Evolutionary conservation across 2,329 filamentous ascomycete genomes (phyloP).

Genomic region (Ophiosphaerella korrae): DNA sequence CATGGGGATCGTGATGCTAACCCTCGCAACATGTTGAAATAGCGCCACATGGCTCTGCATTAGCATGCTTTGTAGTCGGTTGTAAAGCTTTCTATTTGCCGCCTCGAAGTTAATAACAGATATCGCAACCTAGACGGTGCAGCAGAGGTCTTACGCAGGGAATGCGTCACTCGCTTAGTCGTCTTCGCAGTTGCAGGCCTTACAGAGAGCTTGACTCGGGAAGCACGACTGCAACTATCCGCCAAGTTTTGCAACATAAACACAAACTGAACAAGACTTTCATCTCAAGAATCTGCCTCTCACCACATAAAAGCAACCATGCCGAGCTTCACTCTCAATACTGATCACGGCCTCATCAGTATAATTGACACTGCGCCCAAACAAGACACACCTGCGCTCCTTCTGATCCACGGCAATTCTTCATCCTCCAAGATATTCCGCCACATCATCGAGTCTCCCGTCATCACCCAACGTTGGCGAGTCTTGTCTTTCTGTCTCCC

Average conservation of each 20-base stretch:
- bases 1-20: too few species aligned
- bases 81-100: background rate
- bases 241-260: background rate
- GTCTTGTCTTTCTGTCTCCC: conserved; percentile 42
- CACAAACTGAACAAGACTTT: background rate
- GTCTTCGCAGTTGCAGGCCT: background rate
- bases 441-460: conserved; percentile 24
- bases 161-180: background rate
- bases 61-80: background rate
- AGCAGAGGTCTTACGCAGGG: background rate
- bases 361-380: conserved; percentile 27
- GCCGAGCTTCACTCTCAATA: conserved; percentile 25
- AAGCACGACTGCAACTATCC: background rate
- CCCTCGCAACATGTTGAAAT: conserved; percentile 1
- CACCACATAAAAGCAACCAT: conserved; percentile 1
- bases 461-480: conserved; percentile 18
- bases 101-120: background rate
- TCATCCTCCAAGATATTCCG: conserved; percentile 33
- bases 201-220: background rate
- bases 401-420: conserved; percentile 42
- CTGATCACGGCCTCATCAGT: conserved; percentile 27
- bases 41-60: conserved; percentile 1
- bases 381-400: conserved; percentile 24
- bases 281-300: background rate
- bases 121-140: background rate